Percentiles rank a stretch among this genome's conserved stretches.
Evolutionary conservation across 768 basidiomycete genomes (phyloP).

Genomic region (Lactarius pseudohatsudake): DNA sequence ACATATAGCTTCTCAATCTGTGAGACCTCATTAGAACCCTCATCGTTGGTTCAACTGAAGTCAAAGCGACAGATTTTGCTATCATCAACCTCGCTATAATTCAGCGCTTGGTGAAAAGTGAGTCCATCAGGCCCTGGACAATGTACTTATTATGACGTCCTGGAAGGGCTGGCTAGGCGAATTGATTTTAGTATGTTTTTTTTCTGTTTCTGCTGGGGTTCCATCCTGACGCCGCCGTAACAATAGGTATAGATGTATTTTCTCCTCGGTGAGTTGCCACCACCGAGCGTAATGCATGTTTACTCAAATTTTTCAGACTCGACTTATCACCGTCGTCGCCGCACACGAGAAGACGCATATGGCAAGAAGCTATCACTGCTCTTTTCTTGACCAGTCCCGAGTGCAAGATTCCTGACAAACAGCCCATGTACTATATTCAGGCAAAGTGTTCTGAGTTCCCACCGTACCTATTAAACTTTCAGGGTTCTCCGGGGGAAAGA

Average conservation of each 20-base stretch:
- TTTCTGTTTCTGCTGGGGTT: neutral
- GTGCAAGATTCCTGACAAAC: slow-evolving; percentile 56
- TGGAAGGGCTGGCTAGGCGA: slow-evolving; percentile 54
- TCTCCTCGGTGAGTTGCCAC: slow-evolving; percentile 56
- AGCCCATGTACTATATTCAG: slow-evolving; percentile 60
- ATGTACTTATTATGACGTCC: neutral
- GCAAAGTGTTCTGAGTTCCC: slow-evolving; percentile 57
- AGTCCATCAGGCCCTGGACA: slow-evolving; percentile 29
- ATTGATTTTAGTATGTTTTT: slow-evolving; percentile 69
- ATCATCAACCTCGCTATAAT: slow-evolving; percentile 52
- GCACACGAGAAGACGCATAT: slow-evolving; percentile 69
- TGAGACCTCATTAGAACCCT: slow-evolving; percentile 35
- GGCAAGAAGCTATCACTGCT: slow-evolving; percentile 74
- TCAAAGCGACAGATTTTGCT: slow-evolving; percentile 53
- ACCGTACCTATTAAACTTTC: slow-evolving; percentile 67
- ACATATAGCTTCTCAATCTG: slow-evolving; percentile 71
- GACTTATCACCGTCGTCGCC: slow-evolving; percentile 55
- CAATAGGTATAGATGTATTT: slow-evolving; percentile 73
- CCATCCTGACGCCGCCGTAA: slow-evolving; percentile 2
- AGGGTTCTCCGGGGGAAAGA: slow-evolving; percentile 63
- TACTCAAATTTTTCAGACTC: slow-evolving; percentile 41
- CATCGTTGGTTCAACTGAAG: slow-evolving; percentile 22
- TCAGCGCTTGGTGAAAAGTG: slow-evolving; percentile 63
- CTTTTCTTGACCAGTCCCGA: slow-evolving; percentile 61
- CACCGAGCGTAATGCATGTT: neutral